These are phyloP conservation scores for Dendrothele bispora DNA, from an alignment of 768 basidiomycete genomes.

Conservation along the genomic window DNA sequence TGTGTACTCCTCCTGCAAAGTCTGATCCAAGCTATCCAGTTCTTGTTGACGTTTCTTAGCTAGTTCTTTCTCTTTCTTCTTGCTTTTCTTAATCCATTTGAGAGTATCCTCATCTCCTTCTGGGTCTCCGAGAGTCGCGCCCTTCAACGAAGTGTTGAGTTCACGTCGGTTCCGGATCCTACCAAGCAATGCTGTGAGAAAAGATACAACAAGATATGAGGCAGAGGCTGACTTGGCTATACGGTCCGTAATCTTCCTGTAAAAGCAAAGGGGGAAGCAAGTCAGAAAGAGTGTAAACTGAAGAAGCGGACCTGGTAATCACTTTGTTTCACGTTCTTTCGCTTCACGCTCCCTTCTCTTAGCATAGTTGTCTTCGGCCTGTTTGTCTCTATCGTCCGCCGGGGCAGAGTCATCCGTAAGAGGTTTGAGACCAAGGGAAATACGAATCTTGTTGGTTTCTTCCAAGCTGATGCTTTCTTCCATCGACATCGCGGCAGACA, in stretches of 20 bases:
- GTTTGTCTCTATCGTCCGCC: constrained; percentile 72
- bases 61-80: constrained; percentile 89
- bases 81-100: constrained; percentile 89
- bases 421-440: constrained; percentile 91
- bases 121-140: constrained; percentile 87
- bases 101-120: constrained; percentile 79
- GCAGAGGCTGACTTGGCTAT: constrained; percentile 85
- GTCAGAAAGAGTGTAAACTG: constrained; percentile 25
- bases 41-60: constrained; percentile 82
- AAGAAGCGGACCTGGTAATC: constrained; percentile 27
- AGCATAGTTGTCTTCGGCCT: constrained; percentile 87
- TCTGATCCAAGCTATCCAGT: constrained; percentile 81
- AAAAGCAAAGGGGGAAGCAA: constrained; percentile 20
- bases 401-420: constrained; percentile 79
- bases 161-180: constrained; percentile 94
- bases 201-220: constrained; percentile 21
- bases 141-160: constrained; percentile 89
- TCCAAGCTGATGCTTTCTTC: constrained; percentile 90
- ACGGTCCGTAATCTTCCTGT: constrained; percentile 67
- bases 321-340: constrained; percentile 80
- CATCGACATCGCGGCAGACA: constrained; percentile 57
- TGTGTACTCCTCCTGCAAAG: constrained; percentile 74
- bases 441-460: constrained; percentile 95
- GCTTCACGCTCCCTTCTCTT: constrained; percentile 67
- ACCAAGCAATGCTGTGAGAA: constrained; percentile 40